phyloP scores from a whole-genome alignment of 192 early-diverging fungal species.

The Spizellomyces sp. region DNA sequence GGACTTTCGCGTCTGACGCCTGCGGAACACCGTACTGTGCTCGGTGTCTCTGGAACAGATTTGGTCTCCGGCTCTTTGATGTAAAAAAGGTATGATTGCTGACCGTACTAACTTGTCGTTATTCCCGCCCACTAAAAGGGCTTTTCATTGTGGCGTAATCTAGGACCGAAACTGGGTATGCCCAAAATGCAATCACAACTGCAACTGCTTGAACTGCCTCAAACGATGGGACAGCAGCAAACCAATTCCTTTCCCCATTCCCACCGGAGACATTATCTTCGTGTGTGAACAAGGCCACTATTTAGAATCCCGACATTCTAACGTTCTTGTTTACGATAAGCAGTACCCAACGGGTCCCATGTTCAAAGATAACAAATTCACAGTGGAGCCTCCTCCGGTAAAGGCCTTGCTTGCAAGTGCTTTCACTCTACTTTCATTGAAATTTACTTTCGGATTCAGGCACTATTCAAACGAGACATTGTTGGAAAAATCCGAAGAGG shows the following conservation, averaged over 20 bases:
- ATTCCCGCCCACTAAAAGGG: not conserved
- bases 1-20: constrained; percentile 10
- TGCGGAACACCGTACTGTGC: constrained; percentile 21
- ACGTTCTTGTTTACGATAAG: constrained; percentile 14
- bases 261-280: constrained; percentile 16
- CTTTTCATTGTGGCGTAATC: not conserved
- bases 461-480: not conserved
- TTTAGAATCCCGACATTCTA: constrained; percentile 7
- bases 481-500: not conserved
- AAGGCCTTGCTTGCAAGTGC: not conserved
- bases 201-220: constrained; percentile 24
- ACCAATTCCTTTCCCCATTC: constrained; percentile 17
- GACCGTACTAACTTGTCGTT: not conserved
- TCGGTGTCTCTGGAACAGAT: constrained; percentile 14
- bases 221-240: constrained; percentile 9
- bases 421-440: not conserved
- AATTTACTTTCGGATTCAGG: not conserved
- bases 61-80: constrained; percentile 17
- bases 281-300: constrained; percentile 17
- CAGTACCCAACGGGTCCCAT: constrained; percentile 16
- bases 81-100: constrained; percentile 10
- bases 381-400: constrained; percentile 24
- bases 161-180: constrained; percentile 10
- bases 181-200: constrained; percentile 7
- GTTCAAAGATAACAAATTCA: constrained; percentile 10